Evolutionary conservation across 176 grass and related monocot genomes (phyloP), one percentile per base, ranked within the genome.

Genomic region (Coix lacrymajobi): DNA sequence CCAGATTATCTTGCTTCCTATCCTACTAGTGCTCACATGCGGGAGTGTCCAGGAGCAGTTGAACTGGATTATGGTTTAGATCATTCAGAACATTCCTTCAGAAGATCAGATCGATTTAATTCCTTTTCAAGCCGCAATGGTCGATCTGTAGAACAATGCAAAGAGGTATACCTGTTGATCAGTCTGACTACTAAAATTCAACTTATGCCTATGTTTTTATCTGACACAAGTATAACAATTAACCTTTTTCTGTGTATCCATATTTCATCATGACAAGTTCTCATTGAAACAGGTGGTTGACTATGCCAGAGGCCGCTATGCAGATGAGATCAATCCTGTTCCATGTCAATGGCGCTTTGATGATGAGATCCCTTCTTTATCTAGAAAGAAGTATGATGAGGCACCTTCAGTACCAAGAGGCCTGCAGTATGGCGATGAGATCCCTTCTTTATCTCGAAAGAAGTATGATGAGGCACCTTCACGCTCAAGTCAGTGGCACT

Each of bases 341-440:
- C 71, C 85, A 80, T 63, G 34, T 81, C 43, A 76, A 48, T 76
- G 71, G 85, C 16, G 69, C 84, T 85, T 76, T 51, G 52, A 76
- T 39, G 67, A 83, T 69, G 79, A 90, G 79, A 90, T 87, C 46
- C 78, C 78, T 75, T 87, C 69, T 36, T 40, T 81, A 10, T 87
- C 70, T 69, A 58, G 70, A 58, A 62, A 68, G 60, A 65, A 54
- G 51, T 62, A 44, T 66, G 43, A 60, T 45, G 62, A 62, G 38
- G 16, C 31, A 13, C 34, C 48, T 77, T 83, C 81, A 64, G 73
- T 60, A 67, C 31, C 84, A n/a, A 83, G 79, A 69, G 75, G 73
- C 20, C 15, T 73, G 61, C 30, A 73, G 17, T 83, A 87, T 83
- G 84, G 88, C 2, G 67, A 83, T 69, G 84, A 90, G 80, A 90